Conservation (phyloP, 495 filamentous ascomycete genomes). For the Neohortaea acidophila region DNA sequence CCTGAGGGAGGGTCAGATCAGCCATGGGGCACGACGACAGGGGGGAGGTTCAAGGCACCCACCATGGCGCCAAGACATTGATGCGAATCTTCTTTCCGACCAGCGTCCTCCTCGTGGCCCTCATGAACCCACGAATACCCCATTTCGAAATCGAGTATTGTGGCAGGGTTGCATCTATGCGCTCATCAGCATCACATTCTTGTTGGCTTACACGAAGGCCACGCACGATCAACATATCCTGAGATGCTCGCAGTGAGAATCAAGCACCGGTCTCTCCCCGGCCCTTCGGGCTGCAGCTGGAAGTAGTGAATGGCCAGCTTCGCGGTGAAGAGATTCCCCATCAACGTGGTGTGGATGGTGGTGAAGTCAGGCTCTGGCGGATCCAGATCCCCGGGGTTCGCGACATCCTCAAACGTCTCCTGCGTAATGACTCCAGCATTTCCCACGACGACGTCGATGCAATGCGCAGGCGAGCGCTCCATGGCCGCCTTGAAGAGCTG, state of each 20-base stretch:
- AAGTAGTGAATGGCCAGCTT: slow-evolving; percentile 50
- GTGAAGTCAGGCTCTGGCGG: slow-evolving; percentile 38
- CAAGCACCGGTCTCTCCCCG: background rate
- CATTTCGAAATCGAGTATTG: slow-evolving; percentile 7
- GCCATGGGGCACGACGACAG: too few species aligned
- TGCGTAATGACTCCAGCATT: background rate
- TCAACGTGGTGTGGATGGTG: slow-evolving; percentile 44
- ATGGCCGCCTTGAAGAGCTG: slow-evolving; percentile 40
- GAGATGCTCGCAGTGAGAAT: slow-evolving; percentile 7
- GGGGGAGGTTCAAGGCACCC: too few species aligned
- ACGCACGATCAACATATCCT: slow-evolving; percentile 2
- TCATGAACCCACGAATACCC: slow-evolving; percentile 8
- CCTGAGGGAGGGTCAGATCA: too few species aligned
- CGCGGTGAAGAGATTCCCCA: slow-evolving; percentile 50
- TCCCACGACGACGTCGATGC: slow-evolving; percentile 35
- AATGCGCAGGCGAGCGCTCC: slow-evolving; percentile 35
- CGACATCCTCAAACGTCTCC: background rate
- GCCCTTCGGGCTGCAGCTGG: too few species aligned
- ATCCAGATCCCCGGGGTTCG: slow-evolving; percentile 29
- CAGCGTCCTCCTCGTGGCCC: background rate
- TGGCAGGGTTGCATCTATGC: background rate
- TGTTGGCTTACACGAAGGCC: too few species aligned
- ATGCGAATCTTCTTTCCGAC: background rate
- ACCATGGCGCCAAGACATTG: slow-evolving; percentile 9
- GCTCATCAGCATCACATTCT: too few species aligned